These are phyloP conservation scores for Quercus dentata DNA, from an alignment of 306 rosid genomes.

Conservation along the genomic window DNA sequence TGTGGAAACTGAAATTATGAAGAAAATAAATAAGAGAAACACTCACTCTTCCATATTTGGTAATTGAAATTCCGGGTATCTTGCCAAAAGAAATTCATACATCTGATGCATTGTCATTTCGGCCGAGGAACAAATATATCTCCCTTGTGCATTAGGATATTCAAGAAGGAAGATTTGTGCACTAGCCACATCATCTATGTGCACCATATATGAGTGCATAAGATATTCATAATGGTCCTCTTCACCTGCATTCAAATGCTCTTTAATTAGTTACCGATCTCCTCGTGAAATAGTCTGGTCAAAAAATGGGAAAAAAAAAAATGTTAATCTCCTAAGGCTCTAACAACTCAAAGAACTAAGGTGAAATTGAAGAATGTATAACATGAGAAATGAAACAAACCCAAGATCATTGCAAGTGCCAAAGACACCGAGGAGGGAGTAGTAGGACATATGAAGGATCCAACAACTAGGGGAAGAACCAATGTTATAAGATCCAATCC, in stretches of 20 bases:
- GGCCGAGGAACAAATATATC: constrained; percentile 51
- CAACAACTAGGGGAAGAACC: constrained; percentile 51
- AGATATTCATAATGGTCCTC: constrained; percentile 21
- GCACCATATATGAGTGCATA: constrained; percentile 38
- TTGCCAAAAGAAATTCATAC: constrained; percentile 30
- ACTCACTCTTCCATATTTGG: constrained; percentile 37
- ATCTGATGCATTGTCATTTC: constrained; percentile 23
- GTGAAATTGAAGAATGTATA: neutral
- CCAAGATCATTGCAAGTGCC: constrained; percentile 37
- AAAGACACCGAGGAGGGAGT: constrained; percentile 39
- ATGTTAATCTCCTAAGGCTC: no score
- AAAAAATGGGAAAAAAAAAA: neutral
- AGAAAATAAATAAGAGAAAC: neutral
- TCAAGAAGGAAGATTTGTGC: constrained; percentile 48
- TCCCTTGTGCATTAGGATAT: constrained; percentile 36
- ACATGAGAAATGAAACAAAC: constrained; percentile 15
- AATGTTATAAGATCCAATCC: constrained; percentile 57
- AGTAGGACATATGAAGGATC: constrained; percentile 49
- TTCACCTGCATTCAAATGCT: constrained; percentile 31
- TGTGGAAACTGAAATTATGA: neutral
- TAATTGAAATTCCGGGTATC: constrained; percentile 32
- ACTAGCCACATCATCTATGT: constrained; percentile 47
- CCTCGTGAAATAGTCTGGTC: no score
- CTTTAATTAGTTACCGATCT: neutral
- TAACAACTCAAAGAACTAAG: neutral